Base-by-base conservation (phyloP, 1,284 basidiomycete genomes). In the Leucoagaricus sp. region DNA sequence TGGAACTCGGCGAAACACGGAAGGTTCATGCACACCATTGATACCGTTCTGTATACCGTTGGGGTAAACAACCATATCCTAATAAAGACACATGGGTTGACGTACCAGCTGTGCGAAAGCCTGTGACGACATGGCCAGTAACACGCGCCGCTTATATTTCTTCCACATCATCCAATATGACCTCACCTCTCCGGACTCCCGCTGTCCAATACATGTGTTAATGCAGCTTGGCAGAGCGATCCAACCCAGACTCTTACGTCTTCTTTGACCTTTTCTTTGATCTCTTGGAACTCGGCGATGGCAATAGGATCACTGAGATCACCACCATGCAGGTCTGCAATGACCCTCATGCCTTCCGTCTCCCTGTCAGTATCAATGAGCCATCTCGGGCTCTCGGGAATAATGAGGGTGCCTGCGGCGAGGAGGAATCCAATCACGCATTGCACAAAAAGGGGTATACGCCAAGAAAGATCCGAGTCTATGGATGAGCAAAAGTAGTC, bases 111-210 rank as follows among this genome's bases (percentile, higher is more conserved):
- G 96, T 47, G 96, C 96, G 71, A 98, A 98, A 56, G 92, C 90
- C 71, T 98, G 96, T 60, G 93, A 94, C 17, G 93, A 95, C 93
- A 96, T 96, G n/a, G 96, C 96, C 58, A 98, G 86, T 61, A 98
- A 72, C 4, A 98, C 95, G 45, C 96, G 84, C 44, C 88, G 86
- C 64, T 91, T 90, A 72, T 98, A 98, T 62, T 85, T 84, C 64
- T 74, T 85, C 93, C 94, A 97, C 86, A 98, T 93, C 40, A 83
- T 82, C 34, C 72, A 70, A 74, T 98, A 98, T 9, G 89, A 85
- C 57, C 94, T 83, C 58, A 81, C 87, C 63, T 94, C 93, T n/a
- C 89, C 88, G 15, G 81, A 81, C 58, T 84, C 82, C 31, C 86
- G 87, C 89, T 83, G 71, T 28, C n/a, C 38, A 34, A 60, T 51